A percentile compares a stretch with the other conserved stretches of the same genome.
Conservation (phyloP, 139 green algal species). For the Pleodorina starrii region DNA sequence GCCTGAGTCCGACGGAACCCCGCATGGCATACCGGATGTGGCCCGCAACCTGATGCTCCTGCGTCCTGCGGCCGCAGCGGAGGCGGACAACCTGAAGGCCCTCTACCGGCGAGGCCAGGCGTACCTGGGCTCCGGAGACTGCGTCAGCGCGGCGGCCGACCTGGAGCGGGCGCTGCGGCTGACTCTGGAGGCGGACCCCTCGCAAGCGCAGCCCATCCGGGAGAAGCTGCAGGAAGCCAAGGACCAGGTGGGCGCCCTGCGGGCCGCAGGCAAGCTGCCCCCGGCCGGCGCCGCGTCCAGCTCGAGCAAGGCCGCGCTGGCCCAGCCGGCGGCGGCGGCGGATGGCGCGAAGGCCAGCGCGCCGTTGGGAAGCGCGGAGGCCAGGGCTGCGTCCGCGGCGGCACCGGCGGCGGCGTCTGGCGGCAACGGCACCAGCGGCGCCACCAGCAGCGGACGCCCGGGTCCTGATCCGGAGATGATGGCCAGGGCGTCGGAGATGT, state of each 20-base stretch:
- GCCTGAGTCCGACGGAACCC: no score
- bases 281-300: background rate
- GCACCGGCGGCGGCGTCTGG: background rate
- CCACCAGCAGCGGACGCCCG: background rate
- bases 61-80: no score
- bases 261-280: constrained; percentile 7
- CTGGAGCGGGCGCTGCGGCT: constrained; percentile 57
- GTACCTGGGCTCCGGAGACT: constrained; percentile 42
- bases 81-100: constrained; percentile 70
- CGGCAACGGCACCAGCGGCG: background rate
- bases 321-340: background rate
- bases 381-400: background rate
- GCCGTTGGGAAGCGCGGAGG: no score
- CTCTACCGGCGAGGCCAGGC: constrained; percentile 77
- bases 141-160: constrained; percentile 53
- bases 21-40: no score
- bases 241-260: constrained; percentile 41
- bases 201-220: constrained; percentile 50
- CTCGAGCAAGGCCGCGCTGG: no score
- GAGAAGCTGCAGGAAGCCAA: constrained; percentile 67
- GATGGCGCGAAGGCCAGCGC: background rate
- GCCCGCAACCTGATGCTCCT: no score
- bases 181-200: constrained; percentile 13
- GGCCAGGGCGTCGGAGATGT: background rate
- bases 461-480: background rate